Base-by-base conservation (phyloP, 257 asterid genomes). In the Handroanthus guayacan region DNA sequence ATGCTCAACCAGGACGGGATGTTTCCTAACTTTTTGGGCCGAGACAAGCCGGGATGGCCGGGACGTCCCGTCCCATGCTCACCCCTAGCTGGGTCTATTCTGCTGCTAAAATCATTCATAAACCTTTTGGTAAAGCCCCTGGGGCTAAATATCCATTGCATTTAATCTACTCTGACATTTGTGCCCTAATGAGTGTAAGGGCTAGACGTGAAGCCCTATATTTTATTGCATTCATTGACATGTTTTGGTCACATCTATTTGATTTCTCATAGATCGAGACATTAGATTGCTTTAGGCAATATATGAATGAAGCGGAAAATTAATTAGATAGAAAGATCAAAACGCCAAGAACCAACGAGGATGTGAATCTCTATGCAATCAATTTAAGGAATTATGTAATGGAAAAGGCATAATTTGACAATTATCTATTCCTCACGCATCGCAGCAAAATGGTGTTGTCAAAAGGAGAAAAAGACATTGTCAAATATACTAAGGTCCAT, bases 171-270 rank as follows among this genome's bases (percentile, higher is more conserved):
- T 62, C 45, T 3, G 4, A 34, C 12, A 62, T 34, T 60, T 25
- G 14, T 6, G 61, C 16, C 61, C 5, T n/a, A 54, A 54, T 54
- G 18, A 54, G 10, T 47, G n/a, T n/a, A n/a, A n/a, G 52, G 52
- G 52, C 52, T 8, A n/a, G n/a, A n/a, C n/a, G n/a, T 3, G 11
- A 14, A 9, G 52, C 52, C 52, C 11, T 14, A 9, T 47, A 39
- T 47, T 6, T 47, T 11, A 0, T 47, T 9, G 11, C n/a, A 47
- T 0, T 47, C 6, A 63, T 63, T 12, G 51, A 63, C 50, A 0
- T 51, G 31, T n/a, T n/a, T n/a, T n/a, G n/a, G n/a, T n/a, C n/a
- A 62, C 38, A 12, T 62, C 50, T 62, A 62, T 62, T 62, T 62
- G 69, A 34, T 36, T 3, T 10, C 69, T 62, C 50, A 37, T 13